phyloP scores from a whole-genome alignment of 2,329 filamentous ascomycete genomes.

The Ascochyta koolunga region DNA sequence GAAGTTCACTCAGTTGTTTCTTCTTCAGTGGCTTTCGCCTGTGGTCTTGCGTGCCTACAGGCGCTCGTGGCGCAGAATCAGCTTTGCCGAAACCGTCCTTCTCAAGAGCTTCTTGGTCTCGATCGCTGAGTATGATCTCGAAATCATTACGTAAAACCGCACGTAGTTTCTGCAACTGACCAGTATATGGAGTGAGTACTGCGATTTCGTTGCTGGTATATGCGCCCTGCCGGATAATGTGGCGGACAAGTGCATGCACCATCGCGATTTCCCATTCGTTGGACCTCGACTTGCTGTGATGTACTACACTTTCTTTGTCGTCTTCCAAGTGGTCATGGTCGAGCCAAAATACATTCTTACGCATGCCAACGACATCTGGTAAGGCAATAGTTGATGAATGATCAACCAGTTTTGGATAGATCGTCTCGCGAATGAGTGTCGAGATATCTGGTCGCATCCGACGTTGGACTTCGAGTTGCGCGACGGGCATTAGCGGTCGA shows the following conservation, averaged over 20 bases:
- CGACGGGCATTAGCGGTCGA: constrained; percentile 31
- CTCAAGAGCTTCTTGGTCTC: constrained; percentile 62
- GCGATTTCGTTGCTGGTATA: constrained; percentile 69
- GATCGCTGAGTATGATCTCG: constrained; percentile 68
- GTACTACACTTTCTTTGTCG: constrained; percentile 8
- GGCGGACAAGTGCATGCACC: constrained; percentile 65
- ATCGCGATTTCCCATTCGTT: constrained; percentile 70
- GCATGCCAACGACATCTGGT: constrained; percentile 62
- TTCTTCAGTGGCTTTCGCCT: constrained; percentile 26
- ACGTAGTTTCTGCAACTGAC: constrained; percentile 62
- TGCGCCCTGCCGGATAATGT: constrained; percentile 68
- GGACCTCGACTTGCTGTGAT: constrained; percentile 53
- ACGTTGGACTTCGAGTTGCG: constrained; percentile 62
- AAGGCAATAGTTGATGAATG: constrained; percentile 45
- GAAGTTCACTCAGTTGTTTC: constrained; percentile 28
- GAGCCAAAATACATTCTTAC: constrained; percentile 64
- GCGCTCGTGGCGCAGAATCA: not conserved
- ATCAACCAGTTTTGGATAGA: constrained; percentile 65
- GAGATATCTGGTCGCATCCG: constrained; percentile 71
- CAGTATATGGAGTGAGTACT: constrained; percentile 70
- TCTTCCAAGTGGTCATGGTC: constrained; percentile 61
- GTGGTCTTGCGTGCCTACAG: constrained; percentile 2
- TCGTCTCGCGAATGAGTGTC: constrained; percentile 59
- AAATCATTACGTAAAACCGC: constrained; percentile 55
- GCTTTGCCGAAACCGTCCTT: constrained; percentile 29